Evolutionary conservation across 2,329 filamentous ascomycete species (phyloP).

Genomic region (Coniochaeta hoffmannii): DNA sequence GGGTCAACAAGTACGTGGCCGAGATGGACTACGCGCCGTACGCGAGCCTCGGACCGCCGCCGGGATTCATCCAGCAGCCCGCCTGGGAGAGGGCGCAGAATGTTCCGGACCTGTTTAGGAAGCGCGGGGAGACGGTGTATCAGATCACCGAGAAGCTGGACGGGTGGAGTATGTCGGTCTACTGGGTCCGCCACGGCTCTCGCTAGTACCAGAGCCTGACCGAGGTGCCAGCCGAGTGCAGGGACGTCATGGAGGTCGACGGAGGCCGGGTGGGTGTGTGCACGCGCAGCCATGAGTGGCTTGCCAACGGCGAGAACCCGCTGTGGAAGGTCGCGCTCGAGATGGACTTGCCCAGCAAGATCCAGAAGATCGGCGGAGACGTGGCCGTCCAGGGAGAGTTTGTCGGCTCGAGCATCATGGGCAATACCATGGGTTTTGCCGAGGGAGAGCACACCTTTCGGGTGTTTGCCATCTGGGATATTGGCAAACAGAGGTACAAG

Average conservation of each 20-base stretch:
- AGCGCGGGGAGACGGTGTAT: constrained; percentile 10
- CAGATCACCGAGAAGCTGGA: constrained; percentile 26
- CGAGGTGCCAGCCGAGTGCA: constrained; percentile 4
- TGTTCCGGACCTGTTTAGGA: constrained; percentile 11
- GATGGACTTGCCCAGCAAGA: constrained; percentile 14
- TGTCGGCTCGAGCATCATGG: constrained; percentile 15
- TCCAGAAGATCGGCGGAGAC: constrained; percentile 13
- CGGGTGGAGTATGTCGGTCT: constrained; percentile 22
- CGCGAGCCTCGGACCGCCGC: constrained; percentile 11
- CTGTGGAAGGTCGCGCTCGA: constrained; percentile 17
- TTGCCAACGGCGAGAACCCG: constrained; percentile 9
- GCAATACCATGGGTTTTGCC: constrained; percentile 19
- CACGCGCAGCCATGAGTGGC: constrained; percentile 10
- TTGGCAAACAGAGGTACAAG: constrained; percentile 14
- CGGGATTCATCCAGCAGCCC: constrained; percentile 19
- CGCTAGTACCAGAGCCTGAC: constrained; percentile 13
- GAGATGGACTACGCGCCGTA: constrained; percentile 1
- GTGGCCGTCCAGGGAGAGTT: constrained; percentile 22
- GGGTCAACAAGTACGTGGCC: constrained; percentile 21
- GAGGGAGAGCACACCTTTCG: constrained; percentile 16
- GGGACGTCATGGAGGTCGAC: background rate
- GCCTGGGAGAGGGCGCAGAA: constrained; percentile 20
- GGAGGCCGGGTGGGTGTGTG: constrained; percentile 16
- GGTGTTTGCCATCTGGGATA: constrained; percentile 18
- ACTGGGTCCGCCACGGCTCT: constrained; percentile 15